Base-by-base conservation (phyloP, 129 eudicot species). In the Centaurea solstitialis region DNA sequence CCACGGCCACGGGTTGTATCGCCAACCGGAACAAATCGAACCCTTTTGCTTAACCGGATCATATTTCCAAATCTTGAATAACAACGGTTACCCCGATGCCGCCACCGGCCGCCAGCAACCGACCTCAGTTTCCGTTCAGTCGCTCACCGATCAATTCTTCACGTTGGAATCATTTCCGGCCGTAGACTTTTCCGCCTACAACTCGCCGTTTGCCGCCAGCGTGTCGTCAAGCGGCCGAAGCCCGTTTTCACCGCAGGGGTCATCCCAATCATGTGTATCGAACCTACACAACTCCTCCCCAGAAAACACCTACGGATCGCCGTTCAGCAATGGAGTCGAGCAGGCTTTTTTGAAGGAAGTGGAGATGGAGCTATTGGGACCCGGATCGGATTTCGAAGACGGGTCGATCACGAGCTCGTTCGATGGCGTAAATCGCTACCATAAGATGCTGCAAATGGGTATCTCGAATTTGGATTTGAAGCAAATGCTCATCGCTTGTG, bases 91-190 rank as follows among this genome's bases (percentile, higher is more conserved):
- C 73, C 80, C 90, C 7, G 80, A 77, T 61, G 53, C 41, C 76
- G 21, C 77, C 73, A 75, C 61, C 4, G 40, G 79, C 75, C 86
- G 50, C 76, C 91, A 88, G 68, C 90, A 83, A 43, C 37, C 37
- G 37, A 80, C 76, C 5, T 82, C 86, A 20, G 83, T 78, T 73
- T 90, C 97, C 6, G 70, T 71, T 62, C 91, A 88, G 73, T 61
- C 90, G 26, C 62, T 50, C 79, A 21, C 78, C 17, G 93, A 92
- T 10, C 91, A 86, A 64, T 90, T 88, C 89, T 89, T 86, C 86
- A 94, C 98, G 28, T 75, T 94, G 76, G 98, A 94, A 59, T 94
- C 98, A 43, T 73, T 91, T n/a, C 96, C 97, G 0, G 85, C 89
- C 1, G 9, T 80, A 39, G 87, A 78, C 39, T 81, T 76, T 79